Evolutionary conservation across 805 yeast species (phyloP).

Genomic region (Scheffersomyces spartinae): DNA sequence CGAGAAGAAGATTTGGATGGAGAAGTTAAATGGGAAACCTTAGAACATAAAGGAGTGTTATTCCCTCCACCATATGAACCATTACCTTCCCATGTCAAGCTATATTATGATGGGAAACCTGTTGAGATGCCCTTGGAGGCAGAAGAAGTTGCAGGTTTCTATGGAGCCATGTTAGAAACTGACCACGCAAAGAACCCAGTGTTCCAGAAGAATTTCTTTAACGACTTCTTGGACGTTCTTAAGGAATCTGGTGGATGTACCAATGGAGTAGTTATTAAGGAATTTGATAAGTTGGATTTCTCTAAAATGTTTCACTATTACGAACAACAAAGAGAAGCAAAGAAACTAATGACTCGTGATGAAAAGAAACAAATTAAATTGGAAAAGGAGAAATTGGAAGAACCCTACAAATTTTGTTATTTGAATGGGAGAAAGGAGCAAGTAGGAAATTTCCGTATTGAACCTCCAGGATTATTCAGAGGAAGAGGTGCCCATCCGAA

Average conservation of each 20-base stretch:
- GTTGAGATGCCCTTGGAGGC: slow-evolving; percentile 69
- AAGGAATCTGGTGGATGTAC: slow-evolving; percentile 58
- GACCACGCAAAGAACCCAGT: slow-evolving; percentile 84
- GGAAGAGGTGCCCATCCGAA: slow-evolving; percentile 97
- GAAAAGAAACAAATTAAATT: slow-evolving; percentile 65
- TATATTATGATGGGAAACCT: slow-evolving; percentile 67
- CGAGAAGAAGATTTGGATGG: slow-evolving; percentile 61
- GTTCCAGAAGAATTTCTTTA: slow-evolving; percentile 78
- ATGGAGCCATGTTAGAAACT: slow-evolving; percentile 75
- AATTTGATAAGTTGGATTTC: slow-evolving; percentile 70
- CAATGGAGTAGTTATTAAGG: slow-evolving; percentile 31
- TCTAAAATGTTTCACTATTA: slow-evolving; percentile 59
- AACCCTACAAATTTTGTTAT: slow-evolving; percentile 66
- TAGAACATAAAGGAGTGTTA: slow-evolving; percentile 82
- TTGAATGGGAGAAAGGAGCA: slow-evolving; percentile 84
- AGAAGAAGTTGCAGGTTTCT: slow-evolving; percentile 95
- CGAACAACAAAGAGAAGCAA: slow-evolving; percentile 59
- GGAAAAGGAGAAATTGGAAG: slow-evolving; percentile 69
- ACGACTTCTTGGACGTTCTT: slow-evolving; percentile 62
- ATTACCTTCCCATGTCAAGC: slow-evolving; percentile 63
- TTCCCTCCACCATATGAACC: slow-evolving; percentile 92
- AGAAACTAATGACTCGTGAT: slow-evolving; percentile 53
- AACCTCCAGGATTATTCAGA: slow-evolving; percentile 92
- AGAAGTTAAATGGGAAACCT: slow-evolving; percentile 72
- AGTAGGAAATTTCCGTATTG: slow-evolving; percentile 88